Percentiles rank a stretch among this genome's conserved stretches.
These are phyloP conservation scores for Nemania abortiva DNA, from an alignment of 2,329 filamentous ascomycete genomes.

Conservation along the genomic window DNA sequence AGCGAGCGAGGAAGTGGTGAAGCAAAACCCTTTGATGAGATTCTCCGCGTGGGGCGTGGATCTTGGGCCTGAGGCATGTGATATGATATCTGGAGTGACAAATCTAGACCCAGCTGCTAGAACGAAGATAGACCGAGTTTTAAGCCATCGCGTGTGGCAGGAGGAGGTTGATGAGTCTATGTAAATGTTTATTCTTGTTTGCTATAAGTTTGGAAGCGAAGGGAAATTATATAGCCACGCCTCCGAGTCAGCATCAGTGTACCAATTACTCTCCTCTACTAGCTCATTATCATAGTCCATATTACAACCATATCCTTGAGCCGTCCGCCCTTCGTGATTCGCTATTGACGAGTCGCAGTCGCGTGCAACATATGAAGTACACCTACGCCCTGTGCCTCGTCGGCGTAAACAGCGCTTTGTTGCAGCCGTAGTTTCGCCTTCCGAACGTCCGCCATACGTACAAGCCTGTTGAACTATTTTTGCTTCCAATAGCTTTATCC, in stretches of 20 bases:
- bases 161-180: conserved; percentile 22
- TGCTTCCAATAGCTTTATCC: no score
- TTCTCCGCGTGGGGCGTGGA: conserved; percentile 24
- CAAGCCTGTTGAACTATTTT: no score
- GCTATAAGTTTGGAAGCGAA: neutral
- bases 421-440: no score
- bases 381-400: no score
- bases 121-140: conserved; percentile 51
- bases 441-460: no score
- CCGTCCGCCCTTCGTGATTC: neutral
- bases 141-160: conserved; percentile 40
- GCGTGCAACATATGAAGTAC: conserved; percentile 7
- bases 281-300: neutral
- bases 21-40: conserved; percentile 6
- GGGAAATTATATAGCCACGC: conserved; percentile 1
- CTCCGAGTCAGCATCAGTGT: neutral
- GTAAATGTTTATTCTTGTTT: conserved; percentile 10
- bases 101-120: conserved; percentile 51
- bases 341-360: neutral
- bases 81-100: conserved; percentile 53
- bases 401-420: no score
- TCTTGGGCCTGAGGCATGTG: conserved; percentile 39
- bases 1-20: conserved; percentile 11
- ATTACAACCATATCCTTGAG: neutral
- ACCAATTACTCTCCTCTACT: conserved; percentile 1